phyloP scores from a whole-genome alignment of 192 early-diverging fungal species.

The Obelidium mucronatum region DNA sequence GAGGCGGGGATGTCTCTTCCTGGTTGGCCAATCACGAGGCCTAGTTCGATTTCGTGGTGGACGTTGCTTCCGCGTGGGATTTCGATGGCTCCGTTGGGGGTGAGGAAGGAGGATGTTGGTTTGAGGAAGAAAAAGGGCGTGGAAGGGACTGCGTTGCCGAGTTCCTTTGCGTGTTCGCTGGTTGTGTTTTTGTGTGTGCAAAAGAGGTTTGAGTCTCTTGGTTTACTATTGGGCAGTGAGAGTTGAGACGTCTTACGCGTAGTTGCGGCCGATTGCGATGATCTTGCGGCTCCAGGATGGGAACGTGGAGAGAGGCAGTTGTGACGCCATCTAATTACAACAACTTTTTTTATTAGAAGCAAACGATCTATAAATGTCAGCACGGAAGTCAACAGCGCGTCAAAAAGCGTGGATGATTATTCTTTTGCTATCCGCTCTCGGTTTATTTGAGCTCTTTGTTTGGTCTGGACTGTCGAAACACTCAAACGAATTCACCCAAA shows the following conservation, averaged over 20 bases:
- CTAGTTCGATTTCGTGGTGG: constrained; percentile 95
- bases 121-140: constrained; percentile 94
- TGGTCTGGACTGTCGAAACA: too few species aligned
- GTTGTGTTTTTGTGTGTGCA: background rate
- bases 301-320: constrained; percentile 26
- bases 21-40: constrained; percentile 84
- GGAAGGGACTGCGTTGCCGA: constrained; percentile 89
- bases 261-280: constrained; percentile 94
- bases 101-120: constrained; percentile 83
- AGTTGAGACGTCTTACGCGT: constrained; percentile 55
- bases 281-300: constrained; percentile 77
- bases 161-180: constrained; percentile 93
- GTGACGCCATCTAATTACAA: background rate
- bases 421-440: too few species aligned
- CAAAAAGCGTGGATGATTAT: too few species aligned
- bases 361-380: constrained; percentile 4
- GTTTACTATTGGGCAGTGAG: background rate
- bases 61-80: constrained; percentile 79
- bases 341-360: background rate
- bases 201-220: background rate
- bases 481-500: too few species aligned
- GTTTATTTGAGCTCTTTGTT: too few species aligned
- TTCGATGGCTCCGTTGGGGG: constrained; percentile 72
- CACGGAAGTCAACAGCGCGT: too few species aligned
- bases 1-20: constrained; percentile 75